These are phyloP conservation scores for Geotrichum citri-aurantii DNA, from an alignment of 1,139 yeast genomes.

Conservation along the genomic window DNA sequence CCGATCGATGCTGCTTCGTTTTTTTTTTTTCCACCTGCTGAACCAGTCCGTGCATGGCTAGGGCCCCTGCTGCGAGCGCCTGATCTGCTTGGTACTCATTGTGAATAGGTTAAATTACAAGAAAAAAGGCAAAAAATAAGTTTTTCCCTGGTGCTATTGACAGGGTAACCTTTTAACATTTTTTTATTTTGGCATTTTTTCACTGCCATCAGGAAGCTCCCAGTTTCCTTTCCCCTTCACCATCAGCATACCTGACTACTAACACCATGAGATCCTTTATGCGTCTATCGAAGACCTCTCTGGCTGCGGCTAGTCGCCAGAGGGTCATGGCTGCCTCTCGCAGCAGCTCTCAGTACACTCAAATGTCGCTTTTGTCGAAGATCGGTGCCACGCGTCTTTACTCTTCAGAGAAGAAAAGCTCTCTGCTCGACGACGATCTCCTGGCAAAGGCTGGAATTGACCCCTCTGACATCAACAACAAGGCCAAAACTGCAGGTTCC, in stretches of 20 bases:
- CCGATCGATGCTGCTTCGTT: too few species aligned
- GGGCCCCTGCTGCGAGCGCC: too few species aligned
- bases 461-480: slow-evolving; percentile 35
- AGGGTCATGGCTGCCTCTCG: background rate
- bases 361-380: background rate
- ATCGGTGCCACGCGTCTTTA: background rate
- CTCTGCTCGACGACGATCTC: slow-evolving; percentile 74
- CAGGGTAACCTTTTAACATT: background rate
- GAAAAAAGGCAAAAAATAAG: background rate
- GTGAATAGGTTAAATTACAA: too few species aligned
- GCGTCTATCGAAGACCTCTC: slow-evolving; percentile 7
- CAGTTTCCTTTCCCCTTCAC: background rate
- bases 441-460: slow-evolving; percentile 82
- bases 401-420: slow-evolving; percentile 34
- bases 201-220: background rate
- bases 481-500: slow-evolving; percentile 23
- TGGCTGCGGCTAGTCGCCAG: slow-evolving; percentile 3
- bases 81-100: too few species aligned
- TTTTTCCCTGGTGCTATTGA: background rate
- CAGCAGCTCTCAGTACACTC: background rate
- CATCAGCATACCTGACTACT: background rate
- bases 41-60: too few species aligned
- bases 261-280: slow-evolving; percentile 5
- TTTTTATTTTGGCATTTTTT: background rate
- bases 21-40: too few species aligned